Conservation (phyloP, 257 asterid genomes). For the Rehmannia glutinosa region DNA sequence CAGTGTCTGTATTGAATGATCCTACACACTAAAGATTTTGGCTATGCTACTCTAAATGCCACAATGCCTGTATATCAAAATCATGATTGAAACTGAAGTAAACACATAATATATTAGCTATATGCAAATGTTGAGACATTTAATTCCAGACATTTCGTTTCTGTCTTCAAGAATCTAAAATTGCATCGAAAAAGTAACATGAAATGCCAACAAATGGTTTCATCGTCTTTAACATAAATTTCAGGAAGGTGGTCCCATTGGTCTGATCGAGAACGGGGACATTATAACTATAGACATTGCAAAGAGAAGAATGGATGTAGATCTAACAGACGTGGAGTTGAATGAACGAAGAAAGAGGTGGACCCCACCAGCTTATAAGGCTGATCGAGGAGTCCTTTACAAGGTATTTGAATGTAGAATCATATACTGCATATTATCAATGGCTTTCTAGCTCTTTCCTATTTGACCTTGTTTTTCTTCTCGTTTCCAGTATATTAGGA, state of each 20-base stretch:
- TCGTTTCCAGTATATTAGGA: slow-evolving; percentile 65
- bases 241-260: slow-evolving; percentile 98
- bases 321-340: slow-evolving; percentile 58
- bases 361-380: slow-evolving; percentile 70
- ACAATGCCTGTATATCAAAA: no score
- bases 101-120: not conserved
- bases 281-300: slow-evolving; percentile 62
- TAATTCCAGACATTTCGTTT: not conserved
- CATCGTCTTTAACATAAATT: slow-evolving; percentile 10
- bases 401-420: slow-evolving; percentile 43
- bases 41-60: no score
- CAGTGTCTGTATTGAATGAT: no score
- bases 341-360: slow-evolving; percentile 72
- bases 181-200: not conserved
- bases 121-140: not conserved
- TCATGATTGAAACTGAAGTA: no score
- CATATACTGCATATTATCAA: not conserved
- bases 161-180: no score
- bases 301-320: slow-evolving; percentile 67
- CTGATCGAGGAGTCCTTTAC: slow-evolving; percentile 79
- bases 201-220: not conserved
- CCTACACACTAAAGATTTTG: no score
- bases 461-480: not conserved
- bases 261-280: slow-evolving; percentile 77
- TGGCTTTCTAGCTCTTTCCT: not conserved